phyloP scores from a whole-genome alignment of 176 grass and related monocot genomes.

The Guadua angustifolia region DNA sequence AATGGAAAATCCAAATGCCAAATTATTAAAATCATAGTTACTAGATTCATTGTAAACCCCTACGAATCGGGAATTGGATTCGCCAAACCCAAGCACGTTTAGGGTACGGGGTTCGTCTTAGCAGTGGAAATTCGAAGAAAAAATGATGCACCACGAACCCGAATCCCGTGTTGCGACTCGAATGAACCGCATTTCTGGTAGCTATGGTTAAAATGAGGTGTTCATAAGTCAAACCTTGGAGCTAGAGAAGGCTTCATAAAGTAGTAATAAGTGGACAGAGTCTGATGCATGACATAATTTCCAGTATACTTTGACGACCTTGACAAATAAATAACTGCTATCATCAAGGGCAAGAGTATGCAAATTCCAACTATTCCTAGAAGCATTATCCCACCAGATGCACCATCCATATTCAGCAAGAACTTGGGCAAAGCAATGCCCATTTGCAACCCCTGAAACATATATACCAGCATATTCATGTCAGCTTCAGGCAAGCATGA shows the following conservation, averaged over 20 bases:
- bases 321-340: constrained; percentile 99
- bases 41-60: no score
- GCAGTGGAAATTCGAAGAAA: no score
- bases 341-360: constrained; percentile 91
- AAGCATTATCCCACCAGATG: constrained; percentile 93
- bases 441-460: constrained; percentile 90
- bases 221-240: constrained; percentile 69
- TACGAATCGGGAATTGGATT: no score
- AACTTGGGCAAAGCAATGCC: constrained; percentile 96
- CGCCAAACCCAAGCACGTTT: no score
- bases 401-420: constrained; percentile 91
- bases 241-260: constrained; percentile 99
- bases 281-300: constrained; percentile 99
- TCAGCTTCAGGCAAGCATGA: constrained; percentile 30
- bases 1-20: background rate
- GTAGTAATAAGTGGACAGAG: constrained; percentile 92
- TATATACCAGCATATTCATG: constrained; percentile 4
- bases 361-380: constrained; percentile 93
- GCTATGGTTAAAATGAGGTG: background rate
- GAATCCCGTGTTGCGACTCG: no score
- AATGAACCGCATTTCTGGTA: no score
- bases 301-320: constrained; percentile 98
- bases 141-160: no score
- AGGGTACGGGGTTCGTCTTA: no score
- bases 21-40: no score